Percentiles rank a stretch among this genome's conserved stretches.
These are phyloP conservation scores for Macrotyloma uniflorum DNA, from an alignment of 306 rosid genomes.

Conservation along the genomic window DNA sequence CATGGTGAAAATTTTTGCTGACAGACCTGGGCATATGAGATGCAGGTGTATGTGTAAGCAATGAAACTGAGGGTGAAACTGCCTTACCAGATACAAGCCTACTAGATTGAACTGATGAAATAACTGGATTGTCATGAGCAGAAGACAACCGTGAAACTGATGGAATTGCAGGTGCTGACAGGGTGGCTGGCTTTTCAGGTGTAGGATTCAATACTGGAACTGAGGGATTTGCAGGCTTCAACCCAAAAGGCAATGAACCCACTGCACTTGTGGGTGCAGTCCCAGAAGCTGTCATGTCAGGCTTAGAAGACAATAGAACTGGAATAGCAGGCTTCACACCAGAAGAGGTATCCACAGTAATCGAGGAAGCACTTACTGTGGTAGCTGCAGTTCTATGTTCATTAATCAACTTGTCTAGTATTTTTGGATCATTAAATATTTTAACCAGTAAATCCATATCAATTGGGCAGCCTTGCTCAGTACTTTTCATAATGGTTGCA, in stretches of 20 bases:
- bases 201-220: constrained; percentile 5
- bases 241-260: constrained; percentile 31
- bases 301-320: constrained; percentile 28
- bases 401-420: constrained; percentile 57
- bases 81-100: constrained; percentile 24
- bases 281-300: constrained; percentile 12
- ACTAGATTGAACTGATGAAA: constrained; percentile 38
- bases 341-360: constrained; percentile 17
- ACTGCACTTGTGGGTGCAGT: constrained; percentile 19
- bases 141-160: background rate
- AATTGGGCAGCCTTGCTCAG: constrained; percentile 56
- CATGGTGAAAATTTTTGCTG: constrained; percentile 16
- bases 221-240: constrained; percentile 20
- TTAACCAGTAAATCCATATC: constrained; percentile 66
- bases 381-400: constrained; percentile 29
- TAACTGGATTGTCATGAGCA: background rate
- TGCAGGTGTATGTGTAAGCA: constrained; percentile 6
- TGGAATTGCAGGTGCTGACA: constrained; percentile 9
- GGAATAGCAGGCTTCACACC: constrained; percentile 34
- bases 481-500: constrained; percentile 50
- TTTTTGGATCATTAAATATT: constrained; percentile 63
- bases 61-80: constrained; percentile 15
- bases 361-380: constrained; percentile 28
- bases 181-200: constrained; percentile 18
- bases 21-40: constrained; percentile 36